phyloP scores from a whole-genome alignment of 352 stramenopile genomes.

The Globisporangium uncinulatum region DNA sequence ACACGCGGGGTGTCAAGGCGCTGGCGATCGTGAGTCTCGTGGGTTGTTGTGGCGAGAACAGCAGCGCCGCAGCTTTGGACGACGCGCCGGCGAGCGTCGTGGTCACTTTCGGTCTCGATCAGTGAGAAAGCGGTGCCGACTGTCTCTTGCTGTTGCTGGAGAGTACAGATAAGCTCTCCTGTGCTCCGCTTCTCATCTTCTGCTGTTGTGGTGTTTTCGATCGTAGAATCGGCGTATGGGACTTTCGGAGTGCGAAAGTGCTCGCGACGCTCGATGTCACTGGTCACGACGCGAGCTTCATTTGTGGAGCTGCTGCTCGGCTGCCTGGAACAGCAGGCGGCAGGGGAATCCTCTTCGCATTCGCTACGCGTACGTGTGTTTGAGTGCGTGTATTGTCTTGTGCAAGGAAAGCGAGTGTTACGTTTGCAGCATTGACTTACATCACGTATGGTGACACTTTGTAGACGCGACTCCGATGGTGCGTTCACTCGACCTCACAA shows the following conservation, averaged over 20 bases:
- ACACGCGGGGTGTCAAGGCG: conserved; percentile 23
- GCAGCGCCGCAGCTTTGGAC: background rate
- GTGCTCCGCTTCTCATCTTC: background rate
- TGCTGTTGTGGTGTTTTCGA: background rate
- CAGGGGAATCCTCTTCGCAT: conserved; percentile 24
- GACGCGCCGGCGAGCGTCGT: conserved; percentile 7
- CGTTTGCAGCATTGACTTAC: background rate
- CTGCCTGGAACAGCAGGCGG: background rate
- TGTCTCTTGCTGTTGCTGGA: background rate
- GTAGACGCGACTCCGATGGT: conserved; percentile 4
- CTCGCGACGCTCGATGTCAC: conserved; percentile 27
- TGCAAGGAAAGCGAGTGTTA: background rate
- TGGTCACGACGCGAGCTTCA: conserved; percentile 12
- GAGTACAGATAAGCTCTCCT: too few species aligned
- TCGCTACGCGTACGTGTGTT: conserved; percentile 29
- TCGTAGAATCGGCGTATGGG: conserved; percentile 37
- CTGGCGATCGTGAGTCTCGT: conserved; percentile 9
- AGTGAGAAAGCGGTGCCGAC: conserved; percentile 11
- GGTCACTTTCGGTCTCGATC: conserved; percentile 46
- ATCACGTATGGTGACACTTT: background rate
- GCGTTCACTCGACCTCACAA: conserved; percentile 6
- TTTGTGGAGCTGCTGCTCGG: conserved; percentile 23
- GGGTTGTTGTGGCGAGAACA: background rate
- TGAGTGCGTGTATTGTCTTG: conserved; percentile 9
- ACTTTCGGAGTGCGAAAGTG: conserved; percentile 26